These are phyloP conservation scores for Ascochyta rabiei DNA, from an alignment of 2,329 filamentous ascomycete genomes.

Conservation along the genomic window DNA sequence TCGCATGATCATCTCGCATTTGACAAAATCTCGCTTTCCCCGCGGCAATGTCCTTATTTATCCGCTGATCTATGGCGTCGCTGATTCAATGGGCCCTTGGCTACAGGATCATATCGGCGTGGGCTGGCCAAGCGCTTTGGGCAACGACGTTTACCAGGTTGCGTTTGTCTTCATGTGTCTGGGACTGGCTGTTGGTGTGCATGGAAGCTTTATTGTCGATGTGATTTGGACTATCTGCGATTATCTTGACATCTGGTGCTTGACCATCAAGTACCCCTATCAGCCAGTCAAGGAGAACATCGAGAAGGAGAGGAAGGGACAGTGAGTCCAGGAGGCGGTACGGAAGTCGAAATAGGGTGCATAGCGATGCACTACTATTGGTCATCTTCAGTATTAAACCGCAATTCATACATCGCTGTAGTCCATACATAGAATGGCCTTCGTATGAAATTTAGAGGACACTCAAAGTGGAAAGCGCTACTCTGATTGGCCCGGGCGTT, in stretches of 20 bases:
- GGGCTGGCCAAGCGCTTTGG: conserved; percentile 50
- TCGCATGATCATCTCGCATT: conserved; percentile 92
- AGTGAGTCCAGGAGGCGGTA: conserved; percentile 14
- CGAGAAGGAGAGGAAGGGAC: conserved; percentile 34
- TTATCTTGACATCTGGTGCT: conserved; percentile 96
- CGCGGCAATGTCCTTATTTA: conserved; percentile 85
- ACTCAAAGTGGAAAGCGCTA: not conserved
- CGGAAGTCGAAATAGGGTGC: not conserved
- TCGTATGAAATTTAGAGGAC: not conserved
- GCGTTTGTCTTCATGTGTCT: conserved; percentile 89
- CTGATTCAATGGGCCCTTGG: conserved; percentile 79
- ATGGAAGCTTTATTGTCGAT: conserved; percentile 95
- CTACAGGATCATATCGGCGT: conserved; percentile 58
- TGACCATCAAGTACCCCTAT: conserved; percentile 89
- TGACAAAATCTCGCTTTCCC: conserved; percentile 86
- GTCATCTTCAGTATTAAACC: not conserved
- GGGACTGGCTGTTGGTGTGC: conserved; percentile 84
- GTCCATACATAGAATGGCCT: not conserved
- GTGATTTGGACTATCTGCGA: conserved; percentile 98
- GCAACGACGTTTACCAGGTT: conserved; percentile 79
- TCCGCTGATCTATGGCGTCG: conserved; percentile 77
- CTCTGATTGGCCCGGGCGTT: not conserved
- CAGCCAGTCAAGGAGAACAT: conserved; percentile 48
- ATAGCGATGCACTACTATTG: not conserved
- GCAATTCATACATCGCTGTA: not conserved